Percentiles rank a stretch among this genome's conserved stretches.
These are phyloP conservation scores for Abelmoschus esculentus DNA, from an alignment of 345 rosid genomes.

Conservation along the genomic window DNA sequence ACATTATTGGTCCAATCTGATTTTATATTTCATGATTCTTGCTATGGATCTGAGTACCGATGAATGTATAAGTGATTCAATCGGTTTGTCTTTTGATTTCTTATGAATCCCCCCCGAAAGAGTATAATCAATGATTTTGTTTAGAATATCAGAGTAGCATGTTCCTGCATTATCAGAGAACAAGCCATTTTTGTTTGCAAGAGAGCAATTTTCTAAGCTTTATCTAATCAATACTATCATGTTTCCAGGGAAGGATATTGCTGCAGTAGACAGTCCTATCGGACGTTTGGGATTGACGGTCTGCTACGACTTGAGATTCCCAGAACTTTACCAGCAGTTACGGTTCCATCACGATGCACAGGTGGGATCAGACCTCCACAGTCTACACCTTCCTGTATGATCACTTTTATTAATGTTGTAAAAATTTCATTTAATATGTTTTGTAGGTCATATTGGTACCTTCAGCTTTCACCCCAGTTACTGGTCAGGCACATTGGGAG, in stretches of 20 bases:
- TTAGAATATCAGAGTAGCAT: neutral
- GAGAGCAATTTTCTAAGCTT: neutral
- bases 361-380: slow-evolving; percentile 27
- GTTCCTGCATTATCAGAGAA: neutral
- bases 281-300: slow-evolving; percentile 85
- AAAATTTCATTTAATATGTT: slow-evolving; percentile 2
- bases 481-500: slow-evolving; percentile 97
- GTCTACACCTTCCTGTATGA: neutral
- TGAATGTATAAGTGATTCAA: neutral
- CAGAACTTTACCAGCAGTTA: slow-evolving; percentile 80
- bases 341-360: slow-evolving; percentile 72
- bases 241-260: slow-evolving; percentile 57
- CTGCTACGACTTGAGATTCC: slow-evolving; percentile 91
- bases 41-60: neutral
- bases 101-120: neutral
- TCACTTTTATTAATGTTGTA: neutral
- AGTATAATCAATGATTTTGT: neutral
- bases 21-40: neutral
- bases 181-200: neutral
- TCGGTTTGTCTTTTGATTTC: neutral
- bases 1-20: neutral
- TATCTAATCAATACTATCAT: neutral
- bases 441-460: slow-evolving; percentile 75
- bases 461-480: slow-evolving; percentile 76
- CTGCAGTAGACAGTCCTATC: slow-evolving; percentile 65